Percentiles rank a stretch among this genome's conserved stretches.
These are phyloP conservation scores for Stevia rebaudiana DNA, from an alignment of 140 eudicot genomes.

Conservation along the genomic window DNA sequence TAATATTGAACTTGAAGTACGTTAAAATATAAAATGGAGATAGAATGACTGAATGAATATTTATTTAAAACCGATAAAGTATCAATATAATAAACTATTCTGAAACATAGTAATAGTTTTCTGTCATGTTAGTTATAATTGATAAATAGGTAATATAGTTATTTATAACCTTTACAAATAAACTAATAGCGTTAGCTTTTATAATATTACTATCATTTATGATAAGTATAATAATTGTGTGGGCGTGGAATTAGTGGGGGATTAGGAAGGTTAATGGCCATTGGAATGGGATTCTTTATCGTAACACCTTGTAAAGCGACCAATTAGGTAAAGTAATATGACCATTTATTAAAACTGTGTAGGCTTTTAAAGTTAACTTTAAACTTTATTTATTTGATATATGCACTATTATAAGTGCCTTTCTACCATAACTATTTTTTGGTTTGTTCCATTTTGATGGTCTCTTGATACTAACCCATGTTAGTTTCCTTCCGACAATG, in stretches of 20 bases:
- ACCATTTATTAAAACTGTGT: constrained; percentile 15
- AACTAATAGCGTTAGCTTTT: neutral
- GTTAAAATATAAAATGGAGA: constrained; percentile 9
- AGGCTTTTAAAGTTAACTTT: constrained; percentile 23
- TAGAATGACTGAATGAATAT: neutral
- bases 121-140: neutral
- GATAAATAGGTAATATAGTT: neutral
- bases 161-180: neutral
- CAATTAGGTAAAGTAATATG: constrained; percentile 36
- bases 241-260: constrained; percentile 37
- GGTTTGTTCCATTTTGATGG: neutral
- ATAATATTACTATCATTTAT: neutral
- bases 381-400: neutral
- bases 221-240: constrained; percentile 21
- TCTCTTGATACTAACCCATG: neutral
- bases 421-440: neutral
- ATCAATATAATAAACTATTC: neutral
- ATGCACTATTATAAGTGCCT: neutral
- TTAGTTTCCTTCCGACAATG: neutral
- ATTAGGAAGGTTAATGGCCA: constrained; percentile 36
- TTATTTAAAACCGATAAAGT: constrained; percentile 7
- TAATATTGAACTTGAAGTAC: constrained; percentile 13
- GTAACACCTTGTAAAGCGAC: constrained; percentile 34
- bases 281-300: constrained; percentile 32
- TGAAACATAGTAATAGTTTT: constrained; percentile 1